phyloP scores from a whole-genome alignment of 2,329 filamentous ascomycete genomes.

The Aspergillus ibericus region DNA sequence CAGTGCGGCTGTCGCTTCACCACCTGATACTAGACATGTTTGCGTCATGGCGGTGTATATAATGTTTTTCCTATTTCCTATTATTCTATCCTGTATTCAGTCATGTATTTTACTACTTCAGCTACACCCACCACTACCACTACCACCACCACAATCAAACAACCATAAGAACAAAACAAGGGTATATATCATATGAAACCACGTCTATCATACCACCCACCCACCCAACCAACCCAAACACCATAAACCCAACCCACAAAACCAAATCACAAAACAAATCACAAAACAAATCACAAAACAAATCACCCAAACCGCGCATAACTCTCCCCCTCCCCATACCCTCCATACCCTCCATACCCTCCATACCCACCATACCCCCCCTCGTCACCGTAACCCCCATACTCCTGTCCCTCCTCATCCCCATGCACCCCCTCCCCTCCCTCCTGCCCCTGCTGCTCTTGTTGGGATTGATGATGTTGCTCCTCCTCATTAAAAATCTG shows the following conservation, averaged over 20 bases:
- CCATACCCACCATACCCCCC: constrained; percentile 25
- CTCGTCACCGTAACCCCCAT: constrained; percentile 1
- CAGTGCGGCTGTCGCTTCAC: too few species aligned
- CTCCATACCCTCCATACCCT: background rate
- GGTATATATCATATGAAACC: constrained; percentile 17
- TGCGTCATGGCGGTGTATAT: constrained; percentile 25
- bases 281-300: constrained; percentile 6
- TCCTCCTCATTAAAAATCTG: constrained; percentile 72
- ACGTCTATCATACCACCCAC: constrained; percentile 2
- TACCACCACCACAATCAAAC: constrained; percentile 9
- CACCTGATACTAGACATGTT: constrained; percentile 6
- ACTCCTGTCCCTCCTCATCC: too few species aligned
- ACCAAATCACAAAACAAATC: constrained; percentile 8
- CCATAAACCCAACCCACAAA: background rate
- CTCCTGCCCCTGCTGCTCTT: constrained; percentile 19
- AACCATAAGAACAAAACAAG: constrained; percentile 7
- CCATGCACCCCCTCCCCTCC: constrained; percentile 8
- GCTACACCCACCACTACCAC: constrained; percentile 9
- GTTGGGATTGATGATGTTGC: constrained; percentile 32
- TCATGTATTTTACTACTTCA: constrained; percentile 7
- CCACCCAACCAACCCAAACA: background rate
- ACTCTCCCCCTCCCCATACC: background rate
- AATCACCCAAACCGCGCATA: constrained; percentile 1
- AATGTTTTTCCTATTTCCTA: constrained; percentile 16
- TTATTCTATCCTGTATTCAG: constrained; percentile 29